Percentiles rank a stretch among this genome's conserved stretches.
Conservation (phyloP, 2,329 filamentous ascomycete genomes). For the Trichophyton schoenleinii region DNA sequence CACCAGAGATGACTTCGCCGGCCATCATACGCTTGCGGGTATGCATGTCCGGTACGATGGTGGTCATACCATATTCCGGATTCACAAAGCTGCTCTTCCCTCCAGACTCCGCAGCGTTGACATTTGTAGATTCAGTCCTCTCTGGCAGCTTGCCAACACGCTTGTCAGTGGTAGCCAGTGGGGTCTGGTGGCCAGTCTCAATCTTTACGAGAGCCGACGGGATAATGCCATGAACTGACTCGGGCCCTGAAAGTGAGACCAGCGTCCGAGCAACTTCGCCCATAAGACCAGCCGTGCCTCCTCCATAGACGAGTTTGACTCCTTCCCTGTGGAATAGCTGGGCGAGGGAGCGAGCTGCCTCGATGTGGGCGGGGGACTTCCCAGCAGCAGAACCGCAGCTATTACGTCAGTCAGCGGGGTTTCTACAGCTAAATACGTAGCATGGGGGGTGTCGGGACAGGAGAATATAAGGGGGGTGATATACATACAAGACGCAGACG, state of each 20-base stretch:
- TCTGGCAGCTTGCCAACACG: constrained; percentile 36
- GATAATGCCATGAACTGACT: constrained; percentile 84
- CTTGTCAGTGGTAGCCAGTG: constrained; percentile 23
- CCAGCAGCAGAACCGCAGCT: constrained; percentile 74
- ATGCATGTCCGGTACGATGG: constrained; percentile 91
- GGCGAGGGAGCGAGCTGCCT: constrained; percentile 65
- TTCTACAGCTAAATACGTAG: background rate
- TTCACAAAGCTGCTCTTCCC: constrained; percentile 19
- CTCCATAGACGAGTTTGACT: constrained; percentile 83
- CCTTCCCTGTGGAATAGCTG: constrained; percentile 59
- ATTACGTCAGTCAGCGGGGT: constrained; percentile 5
- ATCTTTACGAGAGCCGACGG: constrained; percentile 69
- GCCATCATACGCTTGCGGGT: constrained; percentile 92
- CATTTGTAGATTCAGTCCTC: constrained; percentile 28
- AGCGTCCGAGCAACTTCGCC: constrained; percentile 82
- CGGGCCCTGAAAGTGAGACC: constrained; percentile 66
- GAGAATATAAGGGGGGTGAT: background rate
- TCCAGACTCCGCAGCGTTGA: constrained; percentile 40
- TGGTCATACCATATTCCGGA: constrained; percentile 62
- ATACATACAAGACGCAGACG: constrained; percentile 70
- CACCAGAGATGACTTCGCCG: constrained; percentile 67
- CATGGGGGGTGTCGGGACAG: background rate
- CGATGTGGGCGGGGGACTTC: constrained; percentile 59
- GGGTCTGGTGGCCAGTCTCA: constrained; percentile 38
- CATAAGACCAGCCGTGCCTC: constrained; percentile 91